Evolutionary conservation across 169 alveolate species (phyloP).

Genomic region (Blepharisma undulans): DNA sequence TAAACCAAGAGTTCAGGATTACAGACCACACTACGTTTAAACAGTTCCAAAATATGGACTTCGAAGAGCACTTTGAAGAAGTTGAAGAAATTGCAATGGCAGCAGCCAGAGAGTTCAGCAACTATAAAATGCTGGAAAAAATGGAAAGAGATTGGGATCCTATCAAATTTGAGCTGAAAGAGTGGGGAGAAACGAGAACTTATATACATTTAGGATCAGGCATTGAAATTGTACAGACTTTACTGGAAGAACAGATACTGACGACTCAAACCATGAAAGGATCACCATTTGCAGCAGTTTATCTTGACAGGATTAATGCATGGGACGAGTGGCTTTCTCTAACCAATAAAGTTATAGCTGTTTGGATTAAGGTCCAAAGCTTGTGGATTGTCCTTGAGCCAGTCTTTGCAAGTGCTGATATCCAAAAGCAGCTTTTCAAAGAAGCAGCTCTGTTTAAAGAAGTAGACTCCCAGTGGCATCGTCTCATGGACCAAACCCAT

Average conservation of each 20-base stretch:
- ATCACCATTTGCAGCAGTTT: slow-evolving; percentile 83
- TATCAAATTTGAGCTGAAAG: slow-evolving; percentile 65
- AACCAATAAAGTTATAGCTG: slow-evolving; percentile 59
- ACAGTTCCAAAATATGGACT: slow-evolving; percentile 59
- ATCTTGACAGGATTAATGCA: slow-evolving; percentile 81
- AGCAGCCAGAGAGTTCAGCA: slow-evolving; percentile 65
- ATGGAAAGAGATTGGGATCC: slow-evolving; percentile 88
- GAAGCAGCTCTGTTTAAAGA: slow-evolving; percentile 66
- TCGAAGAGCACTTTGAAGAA: slow-evolving; percentile 47
- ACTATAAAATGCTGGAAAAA: slow-evolving; percentile 50
- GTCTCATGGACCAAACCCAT: slow-evolving; percentile 57
- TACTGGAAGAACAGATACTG: slow-evolving; percentile 86
- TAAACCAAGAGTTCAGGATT: slow-evolving; percentile 76
- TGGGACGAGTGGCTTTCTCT: slow-evolving; percentile 86
- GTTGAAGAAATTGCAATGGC: slow-evolving; percentile 64
- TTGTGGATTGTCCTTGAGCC: slow-evolving; percentile 81
- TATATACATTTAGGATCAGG: slow-evolving; percentile 74
- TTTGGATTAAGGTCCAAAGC: slow-evolving; percentile 64
- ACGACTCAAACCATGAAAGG: slow-evolving; percentile 83
- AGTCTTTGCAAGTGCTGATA: slow-evolving; percentile 82
- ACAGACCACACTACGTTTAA: slow-evolving; percentile 58
- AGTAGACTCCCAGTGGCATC: slow-evolving; percentile 61
- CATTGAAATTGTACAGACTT: slow-evolving; percentile 78
- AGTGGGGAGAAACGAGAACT: slow-evolving; percentile 76
- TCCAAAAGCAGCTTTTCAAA: slow-evolving; percentile 72